Evolutionary conservation across 176 grass and related monocot species (phyloP).

Genomic region (Tuctoria greenei): DNA sequence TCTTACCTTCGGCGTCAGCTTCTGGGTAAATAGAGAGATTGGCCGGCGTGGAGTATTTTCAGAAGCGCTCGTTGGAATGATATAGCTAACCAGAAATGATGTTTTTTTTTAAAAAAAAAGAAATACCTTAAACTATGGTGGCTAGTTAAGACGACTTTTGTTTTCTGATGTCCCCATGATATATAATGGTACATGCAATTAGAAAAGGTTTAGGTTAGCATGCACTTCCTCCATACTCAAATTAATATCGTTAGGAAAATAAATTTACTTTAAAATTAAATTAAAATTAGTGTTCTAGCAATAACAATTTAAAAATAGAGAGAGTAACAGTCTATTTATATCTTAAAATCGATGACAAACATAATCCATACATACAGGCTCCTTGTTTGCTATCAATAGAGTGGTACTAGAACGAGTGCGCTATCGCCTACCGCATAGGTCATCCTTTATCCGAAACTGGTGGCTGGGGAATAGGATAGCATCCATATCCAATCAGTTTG

Average conservation of each 20-base stretch:
- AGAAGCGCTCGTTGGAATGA: too few species aligned
- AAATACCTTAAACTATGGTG: background rate
- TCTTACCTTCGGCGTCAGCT: too few species aligned
- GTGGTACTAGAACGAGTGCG: background rate
- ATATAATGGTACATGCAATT: background rate
- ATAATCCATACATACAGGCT: background rate
- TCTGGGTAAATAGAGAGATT: too few species aligned
- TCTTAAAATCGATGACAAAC: constrained; percentile 33
- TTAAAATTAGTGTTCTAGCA: too few species aligned
- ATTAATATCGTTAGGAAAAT: too few species aligned
- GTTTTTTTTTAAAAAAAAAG: too few species aligned
- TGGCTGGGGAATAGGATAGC: constrained; percentile 16
- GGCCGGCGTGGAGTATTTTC: too few species aligned
- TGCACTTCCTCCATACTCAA: too few species aligned
- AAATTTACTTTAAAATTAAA: too few species aligned
- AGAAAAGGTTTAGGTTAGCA: too few species aligned
- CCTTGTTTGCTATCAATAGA: constrained; percentile 34
- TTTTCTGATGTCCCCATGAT: background rate
- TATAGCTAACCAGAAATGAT: background rate
- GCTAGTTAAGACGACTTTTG: background rate
- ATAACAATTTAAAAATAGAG: too few species aligned
- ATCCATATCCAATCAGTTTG: constrained; percentile 40
- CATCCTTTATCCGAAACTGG: constrained; percentile 10
- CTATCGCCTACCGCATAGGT: background rate
- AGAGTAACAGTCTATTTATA: background rate